Evolutionary conservation across 768 basidiomycete genomes (phyloP), one percentile per base, ranked within the genome.

Genomic region (Lactarius vividus): DNA sequence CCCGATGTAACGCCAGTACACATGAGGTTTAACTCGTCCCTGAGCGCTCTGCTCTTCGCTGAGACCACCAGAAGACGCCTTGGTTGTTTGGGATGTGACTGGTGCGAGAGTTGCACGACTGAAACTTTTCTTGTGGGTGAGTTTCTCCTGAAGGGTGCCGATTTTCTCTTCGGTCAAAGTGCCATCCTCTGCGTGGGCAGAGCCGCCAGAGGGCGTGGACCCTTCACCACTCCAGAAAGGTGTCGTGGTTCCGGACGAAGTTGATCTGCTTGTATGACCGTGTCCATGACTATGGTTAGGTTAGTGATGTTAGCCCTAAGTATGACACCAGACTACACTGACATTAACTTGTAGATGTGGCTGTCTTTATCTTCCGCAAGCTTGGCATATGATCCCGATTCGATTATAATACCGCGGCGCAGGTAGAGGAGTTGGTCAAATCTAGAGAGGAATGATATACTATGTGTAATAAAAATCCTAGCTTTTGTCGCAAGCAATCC

Each of bases 401-500:
- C 94, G 10, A 92, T 76, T 61, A 96, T 86, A 72, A 94, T 87
- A 16, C 94, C 94, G 28, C 87, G 85, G 23, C 92, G 88, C 44
- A 97, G 77, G 76, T 87, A 93, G 57, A 83, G 75, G 18, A 96
- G 78, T 55, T 87, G 81, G 72, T 95, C 90, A 61, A 92, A 91
- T 62, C 91, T 80, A 56, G 83, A 82, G 42, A 95, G 80, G 72
- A 91, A 95, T n/a, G 92, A 83, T 60, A 96, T 85, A 64, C 87
- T 88, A 75, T 96, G 95, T 49, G 94, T 96, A 58, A 94, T 91
- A 4, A 96, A 77, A 61, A 96, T 82, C 35, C 94, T 82, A 11
- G 93, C 93, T 75, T 96, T 96, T 18, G 85, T 83, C 9, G 89
- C 84, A 39, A 96, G 85, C 1, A 96, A 71, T 61, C 94, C 94